Conservation (phyloP, 2,329 filamentous ascomycete genomes). For the Sporothrix brunneoviolacea region DNA sequence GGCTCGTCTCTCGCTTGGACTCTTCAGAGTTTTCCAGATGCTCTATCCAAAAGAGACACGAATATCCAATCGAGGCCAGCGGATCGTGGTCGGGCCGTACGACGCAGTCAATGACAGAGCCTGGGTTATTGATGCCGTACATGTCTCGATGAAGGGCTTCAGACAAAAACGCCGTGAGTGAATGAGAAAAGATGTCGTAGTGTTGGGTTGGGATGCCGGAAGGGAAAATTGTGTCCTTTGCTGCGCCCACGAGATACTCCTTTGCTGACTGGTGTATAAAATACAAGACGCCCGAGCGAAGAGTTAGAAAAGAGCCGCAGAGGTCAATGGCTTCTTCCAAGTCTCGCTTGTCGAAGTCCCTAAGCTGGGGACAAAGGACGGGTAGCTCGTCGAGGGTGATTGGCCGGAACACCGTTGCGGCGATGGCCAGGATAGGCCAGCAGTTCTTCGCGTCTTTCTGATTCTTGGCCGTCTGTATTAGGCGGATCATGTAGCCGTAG, state of each 20-base stretch:
- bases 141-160: conserved; percentile 29
- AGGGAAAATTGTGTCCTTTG: conserved; percentile 25
- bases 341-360: conserved; percentile 11
- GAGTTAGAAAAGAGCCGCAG: conserved; percentile 36
- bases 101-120: conserved; percentile 21
- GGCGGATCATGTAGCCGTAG: conserved; percentile 35
- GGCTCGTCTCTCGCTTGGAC: conserved; percentile 6
- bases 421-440: conserved; percentile 30
- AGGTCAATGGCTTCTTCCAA: conserved; percentile 25
- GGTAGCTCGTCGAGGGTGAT: conserved; percentile 30
- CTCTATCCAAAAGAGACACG: conserved; percentile 29
- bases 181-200: conserved; percentile 27
- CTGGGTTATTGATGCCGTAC: conserved; percentile 24
- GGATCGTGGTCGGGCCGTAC: conserved; percentile 21
- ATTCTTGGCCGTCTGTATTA: conserved; percentile 25
- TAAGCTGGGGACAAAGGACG: conserved; percentile 17
- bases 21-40: conserved; percentile 22
- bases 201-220: conserved; percentile 23
- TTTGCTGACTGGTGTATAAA: conserved; percentile 39
- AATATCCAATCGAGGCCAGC: conserved; percentile 25
- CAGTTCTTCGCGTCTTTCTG: conserved; percentile 23
- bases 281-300: conserved; percentile 24
- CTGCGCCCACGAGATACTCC: conserved; percentile 29
- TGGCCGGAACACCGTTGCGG: conserved; percentile 29
- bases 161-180: conserved; percentile 27